These are phyloP conservation scores for Rhodamnia rubescens DNA, from an alignment of 345 rosid species.

Conservation along the genomic window DNA sequence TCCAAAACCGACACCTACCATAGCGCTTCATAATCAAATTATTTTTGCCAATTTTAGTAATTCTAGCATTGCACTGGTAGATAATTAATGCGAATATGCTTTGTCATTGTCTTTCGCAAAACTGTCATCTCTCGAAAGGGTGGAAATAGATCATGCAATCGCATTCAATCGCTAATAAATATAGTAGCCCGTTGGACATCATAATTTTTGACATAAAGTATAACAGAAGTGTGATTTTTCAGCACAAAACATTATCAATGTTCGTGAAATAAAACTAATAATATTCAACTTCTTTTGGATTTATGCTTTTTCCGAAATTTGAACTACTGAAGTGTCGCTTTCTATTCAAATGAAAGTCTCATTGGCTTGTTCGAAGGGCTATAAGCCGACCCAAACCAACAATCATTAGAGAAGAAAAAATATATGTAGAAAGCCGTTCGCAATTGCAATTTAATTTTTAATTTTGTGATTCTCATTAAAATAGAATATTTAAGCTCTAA, in stretches of 20 bases:
- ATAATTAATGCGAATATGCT: not conserved
- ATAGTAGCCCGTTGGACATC: not conserved
- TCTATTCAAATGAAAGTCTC: not conserved
- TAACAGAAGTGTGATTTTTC: not conserved
- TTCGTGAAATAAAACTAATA: not conserved
- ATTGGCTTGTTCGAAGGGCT: not conserved
- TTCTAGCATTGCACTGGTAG: not conserved
- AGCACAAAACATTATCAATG: not conserved
- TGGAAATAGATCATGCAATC: not conserved
- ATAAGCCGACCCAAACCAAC: too few relatives aligned
- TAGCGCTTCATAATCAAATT: not conserved
- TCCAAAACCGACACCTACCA: not conserved
- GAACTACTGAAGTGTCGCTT: not conserved
- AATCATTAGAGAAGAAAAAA: too few relatives aligned
- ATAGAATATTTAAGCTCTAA: too few relatives aligned
- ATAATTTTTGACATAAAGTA: not conserved
- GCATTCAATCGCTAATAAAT: not conserved
- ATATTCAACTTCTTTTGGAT: not conserved
- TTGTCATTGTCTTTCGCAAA: not conserved
- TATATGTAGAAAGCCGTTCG: too few relatives aligned
- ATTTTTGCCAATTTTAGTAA: not conserved
- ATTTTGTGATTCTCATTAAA: too few relatives aligned
- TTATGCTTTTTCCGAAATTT: not conserved
- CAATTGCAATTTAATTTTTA: too few relatives aligned
- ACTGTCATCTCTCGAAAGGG: not conserved